phyloP scores from a whole-genome alignment of 2,329 filamentous ascomycete genomes.

The Pyrenophora graminea region DNA sequence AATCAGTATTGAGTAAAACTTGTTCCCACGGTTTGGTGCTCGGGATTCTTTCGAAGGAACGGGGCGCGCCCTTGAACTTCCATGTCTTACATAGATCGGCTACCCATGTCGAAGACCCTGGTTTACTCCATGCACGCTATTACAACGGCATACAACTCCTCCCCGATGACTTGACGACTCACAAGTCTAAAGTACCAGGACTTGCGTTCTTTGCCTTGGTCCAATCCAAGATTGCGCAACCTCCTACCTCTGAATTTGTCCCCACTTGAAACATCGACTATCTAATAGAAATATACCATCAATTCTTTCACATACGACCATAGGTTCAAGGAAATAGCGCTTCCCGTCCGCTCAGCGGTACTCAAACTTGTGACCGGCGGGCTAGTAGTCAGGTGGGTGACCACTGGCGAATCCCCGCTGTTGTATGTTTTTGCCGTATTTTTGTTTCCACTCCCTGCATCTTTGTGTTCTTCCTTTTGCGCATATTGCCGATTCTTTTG shows the following conservation, averaged over 20 bases:
- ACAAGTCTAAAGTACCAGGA: not conserved
- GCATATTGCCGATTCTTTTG: too few relatives aligned
- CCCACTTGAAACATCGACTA: not conserved
- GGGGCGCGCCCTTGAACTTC: slow-evolving; percentile 12
- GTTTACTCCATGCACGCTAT: slow-evolving; percentile 12
- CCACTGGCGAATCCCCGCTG: slow-evolving; percentile 12
- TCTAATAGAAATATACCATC: not conserved
- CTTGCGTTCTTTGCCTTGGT: too few relatives aligned
- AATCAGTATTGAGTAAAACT: not conserved
- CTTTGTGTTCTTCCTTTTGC: too few relatives aligned
- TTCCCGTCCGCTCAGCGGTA: slow-evolving; percentile 13
- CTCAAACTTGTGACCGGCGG: slow-evolving; percentile 4
- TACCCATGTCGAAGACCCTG: slow-evolving; percentile 19
- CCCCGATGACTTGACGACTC: not conserved
- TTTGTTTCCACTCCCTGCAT: not conserved
- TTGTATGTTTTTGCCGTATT: slow-evolving; percentile 15
- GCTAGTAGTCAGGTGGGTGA: slow-evolving; percentile 16
- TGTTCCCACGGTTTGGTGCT: slow-evolving; percentile 11
- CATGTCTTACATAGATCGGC: slow-evolving; percentile 11
- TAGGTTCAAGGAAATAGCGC: slow-evolving; percentile 2
- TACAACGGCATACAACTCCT: slow-evolving; percentile 4
- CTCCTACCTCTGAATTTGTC: too few relatives aligned
- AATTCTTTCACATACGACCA: slow-evolving; percentile 10
- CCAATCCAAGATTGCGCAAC: too few relatives aligned
- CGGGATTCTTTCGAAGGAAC: slow-evolving; percentile 10